Percentiles rank a stretch among this genome's conserved stretches.
Evolutionary conservation across 305 asterid species (phyloP).

Genomic region (Withania somnifera): DNA sequence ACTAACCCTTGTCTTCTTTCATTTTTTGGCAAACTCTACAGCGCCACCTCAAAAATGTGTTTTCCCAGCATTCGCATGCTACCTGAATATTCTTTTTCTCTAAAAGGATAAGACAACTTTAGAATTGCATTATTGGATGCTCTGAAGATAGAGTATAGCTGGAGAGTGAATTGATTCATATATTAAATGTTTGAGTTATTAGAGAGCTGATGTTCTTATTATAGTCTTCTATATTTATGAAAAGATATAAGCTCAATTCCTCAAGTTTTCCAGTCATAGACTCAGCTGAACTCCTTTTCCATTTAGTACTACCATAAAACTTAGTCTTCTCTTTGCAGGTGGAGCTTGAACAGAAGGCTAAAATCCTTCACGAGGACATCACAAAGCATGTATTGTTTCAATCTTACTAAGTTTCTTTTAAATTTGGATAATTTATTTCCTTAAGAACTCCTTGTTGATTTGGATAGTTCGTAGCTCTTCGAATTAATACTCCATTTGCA

Average conservation of each 20-base stretch:
- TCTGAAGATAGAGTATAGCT: not conserved
- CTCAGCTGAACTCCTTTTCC: not conserved
- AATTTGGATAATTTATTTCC: not conserved
- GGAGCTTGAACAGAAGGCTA: conserved; percentile 33
- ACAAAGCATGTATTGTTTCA: conserved; percentile 21
- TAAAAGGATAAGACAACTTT: not conserved
- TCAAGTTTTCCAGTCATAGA: not conserved
- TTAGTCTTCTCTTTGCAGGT: conserved; percentile 12
- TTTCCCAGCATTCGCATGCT: not conserved
- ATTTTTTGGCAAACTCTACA: not conserved
- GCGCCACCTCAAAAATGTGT: not conserved
- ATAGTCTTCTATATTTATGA: not conserved
- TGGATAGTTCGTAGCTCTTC: not conserved
- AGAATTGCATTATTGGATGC: not conserved
- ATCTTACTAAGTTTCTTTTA: not conserved
- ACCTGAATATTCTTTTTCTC: not conserved
- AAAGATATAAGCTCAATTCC: not conserved
- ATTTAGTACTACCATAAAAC: not conserved
- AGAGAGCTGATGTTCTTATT: not conserved
- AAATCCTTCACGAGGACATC: conserved; percentile 29
- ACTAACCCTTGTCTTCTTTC: not conserved
- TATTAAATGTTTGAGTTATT: not conserved
- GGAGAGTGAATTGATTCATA: not conserved
- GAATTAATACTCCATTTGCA: not conserved
- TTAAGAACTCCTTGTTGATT: not conserved